Conservation (phyloP, 352 stramenopile species). For the Achlya hypogyna region DNA sequence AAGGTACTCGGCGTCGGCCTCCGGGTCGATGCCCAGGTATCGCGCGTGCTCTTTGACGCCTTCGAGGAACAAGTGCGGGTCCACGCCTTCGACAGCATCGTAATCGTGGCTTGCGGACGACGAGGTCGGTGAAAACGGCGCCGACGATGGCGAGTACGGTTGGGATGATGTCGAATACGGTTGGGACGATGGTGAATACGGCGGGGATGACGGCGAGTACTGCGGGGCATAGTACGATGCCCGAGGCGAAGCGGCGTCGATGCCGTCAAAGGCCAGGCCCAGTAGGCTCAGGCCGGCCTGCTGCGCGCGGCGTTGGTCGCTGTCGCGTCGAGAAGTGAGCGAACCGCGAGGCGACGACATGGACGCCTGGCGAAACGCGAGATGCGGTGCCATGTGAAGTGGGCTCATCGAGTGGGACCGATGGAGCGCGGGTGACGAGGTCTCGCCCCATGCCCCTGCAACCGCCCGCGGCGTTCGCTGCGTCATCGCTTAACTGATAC, state of each 20-base stretch:
- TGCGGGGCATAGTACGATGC: background rate
- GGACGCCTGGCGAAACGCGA: background rate
- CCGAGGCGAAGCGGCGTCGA: background rate
- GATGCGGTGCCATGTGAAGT: background rate
- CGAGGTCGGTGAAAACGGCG: background rate
- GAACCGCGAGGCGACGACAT: background rate
- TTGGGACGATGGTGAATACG: no score
- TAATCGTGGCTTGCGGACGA: background rate
- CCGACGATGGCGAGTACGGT: no score
- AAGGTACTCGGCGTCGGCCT: constrained; percentile 40
- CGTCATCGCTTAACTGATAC: background rate
- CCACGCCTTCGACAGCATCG: constrained; percentile 34
- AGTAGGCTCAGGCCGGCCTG: constrained; percentile 14
- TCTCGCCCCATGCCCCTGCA: background rate
- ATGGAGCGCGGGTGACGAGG: background rate
- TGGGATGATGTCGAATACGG: no score
- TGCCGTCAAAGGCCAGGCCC: constrained; percentile 8
- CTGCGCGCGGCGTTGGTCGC: constrained; percentile 10
- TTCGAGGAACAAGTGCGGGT: constrained; percentile 63
- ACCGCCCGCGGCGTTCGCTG: constrained; percentile 4
- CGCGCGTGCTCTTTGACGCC: constrained; percentile 62
- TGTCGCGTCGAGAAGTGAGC: background rate
- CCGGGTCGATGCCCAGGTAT: constrained; percentile 58
- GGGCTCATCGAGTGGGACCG: constrained; percentile 6
- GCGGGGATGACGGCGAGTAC: no score